These are phyloP conservation scores for Eucalyptus victrix DNA, from an alignment of 345 rosid genomes.

Conservation along the genomic window DNA sequence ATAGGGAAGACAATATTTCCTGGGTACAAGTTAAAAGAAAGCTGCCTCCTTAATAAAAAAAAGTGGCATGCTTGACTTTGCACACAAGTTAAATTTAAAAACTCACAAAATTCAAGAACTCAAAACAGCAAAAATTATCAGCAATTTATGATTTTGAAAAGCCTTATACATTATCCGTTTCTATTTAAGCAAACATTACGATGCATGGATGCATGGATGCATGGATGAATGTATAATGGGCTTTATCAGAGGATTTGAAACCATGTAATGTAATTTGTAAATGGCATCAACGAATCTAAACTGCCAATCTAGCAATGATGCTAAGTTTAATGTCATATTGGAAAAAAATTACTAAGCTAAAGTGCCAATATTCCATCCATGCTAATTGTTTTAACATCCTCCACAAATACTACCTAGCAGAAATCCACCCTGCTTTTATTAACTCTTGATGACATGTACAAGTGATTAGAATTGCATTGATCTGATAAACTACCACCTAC, in stretches of 20 bases:
- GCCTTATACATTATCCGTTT: background rate
- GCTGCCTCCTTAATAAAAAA: background rate
- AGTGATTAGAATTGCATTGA: background rate
- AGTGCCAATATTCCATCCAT: background rate
- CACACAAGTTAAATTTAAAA: background rate
- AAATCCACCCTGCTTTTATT: background rate
- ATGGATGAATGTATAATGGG: background rate
- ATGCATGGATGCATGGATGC: background rate
- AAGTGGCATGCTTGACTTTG: background rate
- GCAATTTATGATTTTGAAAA: background rate
- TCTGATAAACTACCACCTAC: background rate
- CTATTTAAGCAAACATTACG: background rate
- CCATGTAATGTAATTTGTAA: background rate
- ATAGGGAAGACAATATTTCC: background rate
- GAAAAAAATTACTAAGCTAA: background rate
- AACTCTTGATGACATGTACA: background rate
- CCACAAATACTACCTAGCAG: background rate
- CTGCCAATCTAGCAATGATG: background rate
- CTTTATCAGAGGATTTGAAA: background rate
- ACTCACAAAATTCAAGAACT: background rate
- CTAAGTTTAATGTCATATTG: background rate
- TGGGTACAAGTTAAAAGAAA: background rate
- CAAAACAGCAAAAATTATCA: background rate
- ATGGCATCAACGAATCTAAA: background rate
- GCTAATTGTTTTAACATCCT: background rate